A percentile compares a stretch with the other conserved stretches of the same genome.
Conservation (phyloP, 1,139 yeast species). For the Pichia sp. region DNA sequence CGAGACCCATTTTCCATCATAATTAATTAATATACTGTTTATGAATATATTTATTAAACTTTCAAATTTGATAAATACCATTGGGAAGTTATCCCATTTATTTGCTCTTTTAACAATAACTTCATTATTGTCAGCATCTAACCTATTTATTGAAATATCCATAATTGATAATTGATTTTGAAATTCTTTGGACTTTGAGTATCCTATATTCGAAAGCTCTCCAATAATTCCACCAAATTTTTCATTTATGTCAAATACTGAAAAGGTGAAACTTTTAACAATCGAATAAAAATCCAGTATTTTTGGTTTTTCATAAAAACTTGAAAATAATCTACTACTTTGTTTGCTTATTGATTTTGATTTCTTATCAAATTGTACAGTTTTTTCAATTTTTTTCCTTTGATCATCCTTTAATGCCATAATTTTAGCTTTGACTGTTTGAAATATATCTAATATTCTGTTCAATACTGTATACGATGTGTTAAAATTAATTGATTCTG, state of each 20-base stretch:
- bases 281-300: slow-evolving; percentile 11
- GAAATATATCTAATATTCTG: background rate
- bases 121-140: slow-evolving; percentile 23
- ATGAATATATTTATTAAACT: slow-evolving; percentile 34
- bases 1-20: slow-evolving; percentile 52
- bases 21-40: slow-evolving; percentile 42
- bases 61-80: slow-evolving; percentile 29
- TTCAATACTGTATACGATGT: background rate
- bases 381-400: background rate
- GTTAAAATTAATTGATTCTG: background rate
- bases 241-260: slow-evolving; percentile 29
- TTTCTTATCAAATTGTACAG: slow-evolving; percentile 12
- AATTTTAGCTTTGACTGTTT: background rate
- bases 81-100: slow-evolving; percentile 32
- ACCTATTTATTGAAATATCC: slow-evolving; percentile 16
- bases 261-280: slow-evolving; percentile 24
- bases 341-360: slow-evolving; percentile 2
- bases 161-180: slow-evolving; percentile 13
- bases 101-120: slow-evolving; percentile 30
- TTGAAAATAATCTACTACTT: slow-evolving; percentile 19
- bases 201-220: slow-evolving; percentile 20
- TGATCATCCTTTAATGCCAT: background rate
- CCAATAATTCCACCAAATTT: slow-evolving; percentile 43
- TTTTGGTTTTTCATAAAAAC: slow-evolving; percentile 19
- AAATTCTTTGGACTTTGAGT: slow-evolving; percentile 14